Evolutionary conservation across 441 rosid genomes (phyloP), one percentile per base, ranked within the genome.

Genomic region (Pelargonium cotyledonis): DNA sequence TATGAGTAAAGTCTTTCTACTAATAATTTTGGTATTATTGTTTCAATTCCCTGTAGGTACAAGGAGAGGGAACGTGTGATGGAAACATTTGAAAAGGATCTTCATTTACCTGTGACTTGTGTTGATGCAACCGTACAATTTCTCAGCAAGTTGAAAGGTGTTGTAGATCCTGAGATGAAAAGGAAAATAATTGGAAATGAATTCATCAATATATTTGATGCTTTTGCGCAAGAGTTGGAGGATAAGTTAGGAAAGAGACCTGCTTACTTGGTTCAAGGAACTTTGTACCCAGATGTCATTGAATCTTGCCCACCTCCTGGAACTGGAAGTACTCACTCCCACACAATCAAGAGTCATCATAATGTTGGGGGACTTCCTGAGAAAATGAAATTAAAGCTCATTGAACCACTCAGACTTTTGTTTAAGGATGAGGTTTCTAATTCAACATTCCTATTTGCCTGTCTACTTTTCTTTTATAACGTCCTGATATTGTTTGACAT

Each of bases 251-350:
- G 97, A 65, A 91, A 69, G 78, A 91, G 77, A 76, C 97, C 96
- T 8, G 84, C 80, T 55, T 94, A 82, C 73, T 74, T 94, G 75
- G 97, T 95, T 74, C 97, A 95, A 81, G 97, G 97, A 74, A 91
- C 97, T 49, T 68, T 95, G 74, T 91, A 95, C 77, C 97, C 99
- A 0, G 97, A 90, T 75, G 97, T 92, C 66, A 95, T 89, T 75
- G 99, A 92, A 81, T 95, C 99, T 8, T 95, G 99, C 74, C 99
- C 99, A 7, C 99, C 97, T 16, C 99, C 97, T 0, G 97, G 98
- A 46, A 80, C 86, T 47, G 99, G 92, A 70, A 89, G 86, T 78
- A 84, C 82, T 16, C 96, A 86, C 75, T 91, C 96, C 16, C 96
- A 89, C 80, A 91, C 96, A 44, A 89, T 91, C 58, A 89, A 89